These are phyloP conservation scores for Carex littledalei DNA, from an alignment of 176 grass and related monocot species.

Conservation along the genomic window DNA sequence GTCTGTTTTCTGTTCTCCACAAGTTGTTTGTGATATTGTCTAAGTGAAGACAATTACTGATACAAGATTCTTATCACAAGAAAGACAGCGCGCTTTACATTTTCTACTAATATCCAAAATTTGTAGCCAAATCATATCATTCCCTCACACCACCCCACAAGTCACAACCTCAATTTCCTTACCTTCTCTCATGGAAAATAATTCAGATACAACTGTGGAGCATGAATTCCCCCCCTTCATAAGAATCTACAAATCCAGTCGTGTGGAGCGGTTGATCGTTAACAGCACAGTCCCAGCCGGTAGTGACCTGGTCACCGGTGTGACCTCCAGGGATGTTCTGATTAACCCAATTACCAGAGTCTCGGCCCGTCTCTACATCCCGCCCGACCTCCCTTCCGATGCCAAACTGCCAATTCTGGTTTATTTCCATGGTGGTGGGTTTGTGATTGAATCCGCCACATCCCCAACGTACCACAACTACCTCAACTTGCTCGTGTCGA, in stretches of 20 bases:
- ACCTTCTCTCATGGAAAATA: neutral
- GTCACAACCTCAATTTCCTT: too few relatives aligned
- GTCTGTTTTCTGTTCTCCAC: too few relatives aligned
- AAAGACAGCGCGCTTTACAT: too few relatives aligned
- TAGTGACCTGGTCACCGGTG: slow-evolving; percentile 11
- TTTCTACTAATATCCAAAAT: too few relatives aligned
- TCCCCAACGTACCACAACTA: slow-evolving; percentile 11
- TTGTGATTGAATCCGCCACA: slow-evolving; percentile 30
- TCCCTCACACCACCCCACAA: too few relatives aligned
- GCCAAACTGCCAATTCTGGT: slow-evolving; percentile 30
- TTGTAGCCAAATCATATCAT: too few relatives aligned
- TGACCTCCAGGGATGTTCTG: slow-evolving; percentile 22
- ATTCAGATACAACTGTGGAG: neutral
- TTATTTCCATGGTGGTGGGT: slow-evolving; percentile 58
- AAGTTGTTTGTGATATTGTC: too few relatives aligned
- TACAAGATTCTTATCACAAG: too few relatives aligned
- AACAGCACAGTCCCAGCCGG: neutral
- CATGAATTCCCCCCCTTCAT: slow-evolving; percentile 1
- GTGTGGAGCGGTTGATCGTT: slow-evolving; percentile 8
- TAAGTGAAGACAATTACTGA: too few relatives aligned
- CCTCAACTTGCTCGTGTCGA: slow-evolving; percentile 31
- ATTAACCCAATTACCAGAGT: slow-evolving; percentile 1
- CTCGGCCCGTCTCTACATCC: slow-evolving; percentile 25
- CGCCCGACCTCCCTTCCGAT: neutral
- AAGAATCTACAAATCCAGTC: slow-evolving; percentile 26